Evolutionary conservation across 331 rosid species (phyloP).

Genomic region (Pyrus hybrid): DNA sequence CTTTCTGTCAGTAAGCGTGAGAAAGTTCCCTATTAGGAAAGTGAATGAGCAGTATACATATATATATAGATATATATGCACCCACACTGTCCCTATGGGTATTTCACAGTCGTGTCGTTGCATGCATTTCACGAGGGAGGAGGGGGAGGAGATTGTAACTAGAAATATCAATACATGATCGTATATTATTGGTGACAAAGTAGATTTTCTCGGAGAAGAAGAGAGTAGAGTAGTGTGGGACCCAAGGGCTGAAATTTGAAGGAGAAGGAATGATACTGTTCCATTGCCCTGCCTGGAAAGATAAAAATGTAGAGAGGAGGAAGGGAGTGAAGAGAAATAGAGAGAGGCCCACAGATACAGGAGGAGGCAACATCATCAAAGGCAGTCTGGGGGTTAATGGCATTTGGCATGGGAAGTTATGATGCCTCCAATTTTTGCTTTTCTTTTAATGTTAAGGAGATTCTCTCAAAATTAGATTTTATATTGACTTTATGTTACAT

Average conservation of each 20-base stretch:
- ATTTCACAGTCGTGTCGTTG: neutral
- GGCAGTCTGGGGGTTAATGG: conserved; percentile 47
- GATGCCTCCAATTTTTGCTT: conserved; percentile 34
- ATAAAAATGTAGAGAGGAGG: neutral
- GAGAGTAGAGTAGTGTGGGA: conserved; percentile 12
- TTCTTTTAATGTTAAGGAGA: neutral
- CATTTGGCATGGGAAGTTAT: conserved; percentile 52
- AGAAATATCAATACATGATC: no score
- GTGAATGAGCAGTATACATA: neutral
- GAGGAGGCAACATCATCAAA: conserved; percentile 67
- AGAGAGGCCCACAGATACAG: conserved; percentile 31
- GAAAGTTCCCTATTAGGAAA: conserved; percentile 29
- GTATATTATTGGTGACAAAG: no score
- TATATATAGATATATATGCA: neutral
- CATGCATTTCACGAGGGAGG: neutral
- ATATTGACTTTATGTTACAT: no score
- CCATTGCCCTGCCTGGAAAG: conserved; percentile 14
- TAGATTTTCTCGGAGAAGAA: neutral
- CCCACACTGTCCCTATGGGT: no score
- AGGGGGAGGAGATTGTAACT: no score
- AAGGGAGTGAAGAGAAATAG: conserved; percentile 19
- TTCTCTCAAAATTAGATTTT: no score
- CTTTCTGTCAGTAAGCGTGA: conserved; percentile 80
- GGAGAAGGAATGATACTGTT: conserved; percentile 43
- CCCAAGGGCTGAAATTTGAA: conserved; percentile 32